These are phyloP conservation scores for Podaxis mareebaensis DNA, from an alignment of 768 basidiomycete species.

Conservation along the genomic window DNA sequence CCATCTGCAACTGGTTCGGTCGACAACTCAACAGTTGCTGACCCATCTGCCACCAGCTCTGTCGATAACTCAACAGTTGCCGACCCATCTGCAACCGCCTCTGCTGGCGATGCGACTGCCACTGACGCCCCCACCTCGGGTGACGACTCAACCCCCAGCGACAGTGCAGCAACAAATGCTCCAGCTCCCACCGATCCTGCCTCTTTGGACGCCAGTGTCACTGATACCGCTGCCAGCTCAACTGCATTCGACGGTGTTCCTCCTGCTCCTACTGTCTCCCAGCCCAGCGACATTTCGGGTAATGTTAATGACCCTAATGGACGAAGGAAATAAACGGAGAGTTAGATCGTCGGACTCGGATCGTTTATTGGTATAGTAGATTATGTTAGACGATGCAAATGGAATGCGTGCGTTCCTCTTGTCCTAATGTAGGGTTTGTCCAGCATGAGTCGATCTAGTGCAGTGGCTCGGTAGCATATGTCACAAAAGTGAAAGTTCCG, in stretches of 20 bases:
- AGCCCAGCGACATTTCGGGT: conserved; percentile 29
- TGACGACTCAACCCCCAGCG: conserved; percentile 19
- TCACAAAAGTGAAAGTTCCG: no score
- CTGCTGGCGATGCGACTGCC: conserved; percentile 12
- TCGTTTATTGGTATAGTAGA: background rate
- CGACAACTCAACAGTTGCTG: background rate
- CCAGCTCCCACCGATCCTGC: conserved; percentile 16
- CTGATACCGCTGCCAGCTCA: conserved; percentile 14
- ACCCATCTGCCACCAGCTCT: conserved; percentile 7
- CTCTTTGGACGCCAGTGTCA: conserved; percentile 1
- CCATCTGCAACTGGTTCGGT: conserved; percentile 1
- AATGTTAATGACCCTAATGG: conserved; percentile 32
- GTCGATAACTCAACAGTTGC: conserved; percentile 16
- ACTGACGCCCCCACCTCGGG: conserved; percentile 1
- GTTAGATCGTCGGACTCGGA: background rate
- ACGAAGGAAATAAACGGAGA: conserved; percentile 12
- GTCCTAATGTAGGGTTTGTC: background rate
- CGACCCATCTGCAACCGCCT: background rate
- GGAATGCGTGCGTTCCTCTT: background rate
- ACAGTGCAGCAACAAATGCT: conserved; percentile 8
- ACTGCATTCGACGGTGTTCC: conserved; percentile 16
- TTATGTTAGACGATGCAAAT: background rate
- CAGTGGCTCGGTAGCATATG: background rate
- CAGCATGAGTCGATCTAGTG: background rate
- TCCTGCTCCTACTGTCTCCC: conserved; percentile 18